These are phyloP conservation scores for Schwanniomyces polymorphus DNA, from an alignment of 805 yeast genomes.

Conservation along the genomic window DNA sequence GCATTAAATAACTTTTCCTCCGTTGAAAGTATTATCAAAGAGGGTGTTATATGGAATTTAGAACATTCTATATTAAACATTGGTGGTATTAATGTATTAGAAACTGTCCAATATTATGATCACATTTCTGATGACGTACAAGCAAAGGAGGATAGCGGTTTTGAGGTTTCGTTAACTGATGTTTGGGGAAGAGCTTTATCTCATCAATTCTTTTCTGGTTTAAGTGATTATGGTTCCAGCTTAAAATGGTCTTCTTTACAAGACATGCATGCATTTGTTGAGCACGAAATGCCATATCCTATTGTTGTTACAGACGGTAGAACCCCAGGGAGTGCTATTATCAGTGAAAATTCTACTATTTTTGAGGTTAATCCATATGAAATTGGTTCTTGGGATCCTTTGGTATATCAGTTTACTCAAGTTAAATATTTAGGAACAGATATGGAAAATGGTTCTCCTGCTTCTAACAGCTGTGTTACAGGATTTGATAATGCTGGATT, in stretches of 20 bases:
- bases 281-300: slow-evolving; percentile 40
- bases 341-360: slow-evolving; percentile 37
- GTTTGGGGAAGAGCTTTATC: slow-evolving; percentile 44
- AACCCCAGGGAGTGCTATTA: slow-evolving; percentile 29
- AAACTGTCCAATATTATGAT: slow-evolving; percentile 56
- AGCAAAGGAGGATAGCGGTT: slow-evolving; percentile 38
- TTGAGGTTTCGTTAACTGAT: slow-evolving; percentile 37
- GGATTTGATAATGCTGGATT: slow-evolving; percentile 85
- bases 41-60: slow-evolving; percentile 36
- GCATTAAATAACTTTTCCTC: slow-evolving; percentile 59
- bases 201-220: slow-evolving; percentile 35
- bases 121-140: slow-evolving; percentile 26
- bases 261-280: slow-evolving; percentile 21
- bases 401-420: slow-evolving; percentile 63
- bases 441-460: slow-evolving; percentile 59
- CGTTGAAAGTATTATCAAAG: slow-evolving; percentile 38
- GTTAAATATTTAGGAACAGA: slow-evolving; percentile 70
- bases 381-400: slow-evolving; percentile 87
- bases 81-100: slow-evolving; percentile 58
- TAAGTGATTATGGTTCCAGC: slow-evolving; percentile 26
- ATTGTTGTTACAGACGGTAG: slow-evolving; percentile 39
- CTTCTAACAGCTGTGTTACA: slow-evolving; percentile 48
- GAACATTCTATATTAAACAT: slow-evolving; percentile 70
- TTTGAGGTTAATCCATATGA: slow-evolving; percentile 41
- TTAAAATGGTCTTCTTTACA: slow-evolving; percentile 32